Evolutionary conservation across 129 eudicot species (phyloP), one percentile per base, ranked within the genome.

Genomic region (Artemisia tridentata): DNA sequence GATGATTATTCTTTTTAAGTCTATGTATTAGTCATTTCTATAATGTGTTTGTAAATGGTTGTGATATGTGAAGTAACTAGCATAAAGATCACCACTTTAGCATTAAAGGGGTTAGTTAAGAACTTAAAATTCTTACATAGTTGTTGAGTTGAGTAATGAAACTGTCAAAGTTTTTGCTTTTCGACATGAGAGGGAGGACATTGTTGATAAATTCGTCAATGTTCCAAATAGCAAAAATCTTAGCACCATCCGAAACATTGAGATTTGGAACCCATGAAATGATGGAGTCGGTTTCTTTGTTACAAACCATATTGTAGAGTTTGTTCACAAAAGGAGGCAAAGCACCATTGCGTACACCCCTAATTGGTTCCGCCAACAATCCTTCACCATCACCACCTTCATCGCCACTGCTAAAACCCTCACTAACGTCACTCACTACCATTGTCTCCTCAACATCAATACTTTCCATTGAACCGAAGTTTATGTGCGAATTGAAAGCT

Each of bases 271-370:
- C 73, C 79, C 73, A 75, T 54, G 79, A 75, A 34, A 75, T 75
- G 29, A 16, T 75, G 13, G 79, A 75, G 62, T 67, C 51, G 15
- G 1, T 18, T 45, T 41, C 50, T 27, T 75, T 53, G 11, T 67
- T 4, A 46, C 48, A 27, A 19, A 75, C 79, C 54, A 67, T 56
- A 27, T 66, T 48, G 16, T 67, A 75, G 38, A 75, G 68, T 29
- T 75, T 75, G 15, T 34, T 66, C 52, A 75, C 73, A 17, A 67
- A 75, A 47, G 68, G 79, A 54, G 73, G 79, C 56, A 49, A 13
- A 23, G 38, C 51, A 0, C 48, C 46, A 8, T 65, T 57, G 13
- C 66, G 18, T 15, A 74, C 65, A 43, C 73, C 74, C 59, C 20
- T 67, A 47, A 67, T 17, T 5, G 34, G 50, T 57, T 23, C 45